Evolutionary conservation across 2,329 filamentous ascomycete genomes (phyloP), one percentile per base, ranked within the genome.

Genomic region (Orbilia brochopaga): DNA sequence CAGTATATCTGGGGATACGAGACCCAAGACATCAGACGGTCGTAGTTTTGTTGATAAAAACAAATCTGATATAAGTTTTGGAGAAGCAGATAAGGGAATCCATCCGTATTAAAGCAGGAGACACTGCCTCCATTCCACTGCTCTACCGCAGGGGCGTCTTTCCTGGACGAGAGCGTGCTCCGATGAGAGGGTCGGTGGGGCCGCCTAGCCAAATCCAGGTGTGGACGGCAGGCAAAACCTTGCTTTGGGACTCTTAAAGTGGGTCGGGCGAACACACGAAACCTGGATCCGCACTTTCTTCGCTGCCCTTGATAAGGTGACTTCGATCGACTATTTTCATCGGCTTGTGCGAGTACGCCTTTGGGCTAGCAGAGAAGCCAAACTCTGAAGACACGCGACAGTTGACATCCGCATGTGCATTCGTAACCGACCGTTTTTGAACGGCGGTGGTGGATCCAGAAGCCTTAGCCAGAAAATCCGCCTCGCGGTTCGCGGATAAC

Each of bases 11-110:
- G 21, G 37, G 21, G 19, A 52, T 15, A 13, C 13, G 11, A 13
- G 4, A 15, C 15, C 37, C 37, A 42, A 42, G n/a, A 57, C 19
- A 35, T 64, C 53, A 50, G 3, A 51, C 42, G 19, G 24, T 50
- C 7, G 6, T 30, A 32, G 17, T 32, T 35, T 19, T 52, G 30
- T n/a, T 56, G 32, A 23, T 15, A n/a, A 11, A 23, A 44, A 40
- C 3, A 37, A 19, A 4, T 4, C 8, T 8, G 8, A 32, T 32
- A 32, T 32, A 32, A 8, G 27, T 32, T 32, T 32, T 32, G 27
- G 27, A n/a, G n/a, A 8, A 32, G 27, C 27, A 32, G 27, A 32
- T 32, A 32, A 4, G 27, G 27, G 27, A 32, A 32, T 4, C 27
- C 27, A 32, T 32, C 8, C 27, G 27, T 32, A 32, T 32, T 32